Conservation (phyloP, 2,329 filamentous ascomycete genomes). For the Ophiocordyceps camponoti-rufipedis region DNA sequence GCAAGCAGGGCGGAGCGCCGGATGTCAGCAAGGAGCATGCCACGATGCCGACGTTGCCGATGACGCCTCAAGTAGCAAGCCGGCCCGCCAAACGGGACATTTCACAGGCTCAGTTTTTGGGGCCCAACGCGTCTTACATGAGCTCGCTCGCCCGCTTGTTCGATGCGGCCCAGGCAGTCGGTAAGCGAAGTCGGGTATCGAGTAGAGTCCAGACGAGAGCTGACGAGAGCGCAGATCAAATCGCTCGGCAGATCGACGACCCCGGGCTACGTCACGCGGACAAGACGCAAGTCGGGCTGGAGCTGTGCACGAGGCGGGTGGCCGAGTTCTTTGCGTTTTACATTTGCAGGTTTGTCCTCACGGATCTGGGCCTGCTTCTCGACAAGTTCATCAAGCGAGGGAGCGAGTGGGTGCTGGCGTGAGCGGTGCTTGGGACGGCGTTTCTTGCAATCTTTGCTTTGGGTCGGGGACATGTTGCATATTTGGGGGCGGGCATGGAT, state of each 20-base stretch:
- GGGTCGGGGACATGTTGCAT: background rate
- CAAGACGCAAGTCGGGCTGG: slow-evolving; percentile 85
- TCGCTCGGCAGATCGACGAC: slow-evolving; percentile 89
- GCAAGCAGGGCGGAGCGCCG: slow-evolving; percentile 4
- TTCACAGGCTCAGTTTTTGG: slow-evolving; percentile 50
- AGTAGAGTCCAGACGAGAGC: background rate
- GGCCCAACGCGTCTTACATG: slow-evolving; percentile 85
- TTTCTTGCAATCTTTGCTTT: background rate
- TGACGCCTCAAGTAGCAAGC: slow-evolving; percentile 48
- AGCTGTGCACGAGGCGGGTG: slow-evolving; percentile 81
- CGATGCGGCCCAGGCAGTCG: slow-evolving; percentile 81
- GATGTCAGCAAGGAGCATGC: slow-evolving; percentile 19
- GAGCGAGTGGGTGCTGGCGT: slow-evolving; percentile 64
- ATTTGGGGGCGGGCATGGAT: background rate
- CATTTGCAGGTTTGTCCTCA: slow-evolving; percentile 83
- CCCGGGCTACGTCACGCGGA: slow-evolving; percentile 81
- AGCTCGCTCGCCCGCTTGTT: slow-evolving; percentile 74
- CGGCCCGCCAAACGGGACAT: slow-evolving; percentile 57
- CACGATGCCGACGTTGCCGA: slow-evolving; percentile 55
- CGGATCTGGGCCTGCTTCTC: slow-evolving; percentile 66
- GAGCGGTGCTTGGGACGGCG: background rate
- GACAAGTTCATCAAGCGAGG: slow-evolving; percentile 97
- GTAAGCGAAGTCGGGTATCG: slow-evolving; percentile 32
- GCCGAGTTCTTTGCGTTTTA: slow-evolving; percentile 98
- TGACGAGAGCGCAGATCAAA: slow-evolving; percentile 50